Evolutionary conservation across 148 eudicot genomes (phyloP), one percentile per base, ranked within the genome.

Genomic region (Salicornia ramosissima): DNA sequence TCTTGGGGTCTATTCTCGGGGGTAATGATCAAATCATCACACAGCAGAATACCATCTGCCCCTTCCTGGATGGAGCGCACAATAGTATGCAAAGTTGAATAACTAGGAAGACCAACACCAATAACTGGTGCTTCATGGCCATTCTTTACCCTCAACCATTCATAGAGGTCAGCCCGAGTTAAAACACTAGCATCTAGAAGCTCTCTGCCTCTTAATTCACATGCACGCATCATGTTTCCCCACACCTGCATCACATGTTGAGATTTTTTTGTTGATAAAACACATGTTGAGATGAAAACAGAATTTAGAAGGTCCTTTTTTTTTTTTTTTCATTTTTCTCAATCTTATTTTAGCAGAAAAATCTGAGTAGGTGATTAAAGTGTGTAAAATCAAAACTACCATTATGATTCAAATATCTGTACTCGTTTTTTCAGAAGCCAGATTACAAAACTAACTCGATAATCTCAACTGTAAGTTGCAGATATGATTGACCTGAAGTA

Each of bases 121-220:
- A 94, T 40, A 29, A 94, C 77, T 55, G 83, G 43, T 26, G 80
- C 78, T 6, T 88, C 96, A 0, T 75, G 74, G 46, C 84, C 56
- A 43, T 82, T 74, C 71, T 88, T 91, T 40, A 89, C 88, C 75
- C 82, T 91, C 52, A 90, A 69, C 99, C 99, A 94, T 22, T 83
- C 89, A 18, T 54, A 62, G 62, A 94, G 96, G 73, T 94, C 99
- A 39, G 78, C 64, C 30, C 66, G 72, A 18, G 73, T 80, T 70
- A 94, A 82, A 53, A 83, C 82, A 28, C 79, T 76, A 11, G 80
- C 74, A 56, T 88, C 90, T 19, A 94, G 50, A 28, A 94, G 77
- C 54, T 86, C 97, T 66, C 77, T 86, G 61, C 96, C 93, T 30
- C 64, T 77, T 22, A 70, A 58, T 78, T 89, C 97, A 45, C 79